A percentile compares a stretch with the other conserved stretches of the same genome.
Evolutionary conservation across 208 protist genomes (phyloP).

Genomic region (Kentomonas sorsogonicus): DNA sequence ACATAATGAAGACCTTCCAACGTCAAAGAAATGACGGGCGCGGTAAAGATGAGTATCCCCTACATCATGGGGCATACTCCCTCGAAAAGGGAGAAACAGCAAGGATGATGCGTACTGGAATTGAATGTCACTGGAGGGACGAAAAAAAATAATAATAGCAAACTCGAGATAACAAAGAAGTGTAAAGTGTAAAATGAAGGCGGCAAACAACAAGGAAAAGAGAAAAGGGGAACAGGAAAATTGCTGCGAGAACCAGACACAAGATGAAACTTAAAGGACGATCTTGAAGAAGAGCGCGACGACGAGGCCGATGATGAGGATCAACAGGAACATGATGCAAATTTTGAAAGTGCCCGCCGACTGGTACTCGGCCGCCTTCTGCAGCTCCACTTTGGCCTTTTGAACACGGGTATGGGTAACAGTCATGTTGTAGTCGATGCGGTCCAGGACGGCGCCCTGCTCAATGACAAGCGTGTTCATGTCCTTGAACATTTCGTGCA

Average conservation of each 20-base stretch:
- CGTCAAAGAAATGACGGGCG: too few species aligned
- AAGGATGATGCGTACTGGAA: too few species aligned
- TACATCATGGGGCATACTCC: too few species aligned
- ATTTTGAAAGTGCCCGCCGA: constrained; percentile 88
- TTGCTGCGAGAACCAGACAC: not conserved
- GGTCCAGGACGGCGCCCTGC: constrained; percentile 92
- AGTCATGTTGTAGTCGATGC: constrained; percentile 95
- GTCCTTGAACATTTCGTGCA: constrained; percentile 94
- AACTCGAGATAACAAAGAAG: too few species aligned
- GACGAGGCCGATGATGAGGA: constrained; percentile 83
- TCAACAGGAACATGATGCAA: constrained; percentile 85
- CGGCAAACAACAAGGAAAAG: constrained; percentile 11
- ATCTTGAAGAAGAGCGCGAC: constrained; percentile 87
- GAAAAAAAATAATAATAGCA: too few species aligned
- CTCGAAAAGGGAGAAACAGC: too few species aligned
- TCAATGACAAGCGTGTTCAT: constrained; percentile 91
- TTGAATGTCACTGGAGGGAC: too few species aligned
- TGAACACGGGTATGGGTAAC: constrained; percentile 82
- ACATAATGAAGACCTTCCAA: too few species aligned
- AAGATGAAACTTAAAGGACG: constrained; percentile 22
- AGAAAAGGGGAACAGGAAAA: not conserved
- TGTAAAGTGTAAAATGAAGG: too few species aligned
- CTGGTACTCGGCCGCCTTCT: constrained; percentile 88
- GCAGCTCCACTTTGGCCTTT: constrained; percentile 71
- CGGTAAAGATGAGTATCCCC: too few species aligned